Percentiles rank a stretch among this genome's conserved stretches.
phyloP scores from a whole-genome alignment of 148 eudicot genomes.

The Pharnaceum exiguum region DNA sequence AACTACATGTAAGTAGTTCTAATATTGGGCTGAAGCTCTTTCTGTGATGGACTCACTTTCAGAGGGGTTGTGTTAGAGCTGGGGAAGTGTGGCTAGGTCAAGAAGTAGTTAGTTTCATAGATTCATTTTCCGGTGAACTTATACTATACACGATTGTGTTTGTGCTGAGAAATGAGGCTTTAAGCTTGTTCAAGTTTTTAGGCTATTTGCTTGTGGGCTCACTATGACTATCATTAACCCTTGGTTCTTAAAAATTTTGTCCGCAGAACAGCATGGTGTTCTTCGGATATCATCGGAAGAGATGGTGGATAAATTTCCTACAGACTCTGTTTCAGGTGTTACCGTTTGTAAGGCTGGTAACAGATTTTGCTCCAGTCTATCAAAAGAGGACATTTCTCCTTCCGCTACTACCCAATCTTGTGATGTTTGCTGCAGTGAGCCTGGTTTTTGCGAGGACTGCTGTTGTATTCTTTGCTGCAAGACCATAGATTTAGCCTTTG shows the following conservation, averaged over 20 bases:
- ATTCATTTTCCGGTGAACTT: too few species aligned
- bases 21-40: too few species aligned
- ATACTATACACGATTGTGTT: too few species aligned
- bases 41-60: too few species aligned
- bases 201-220: not conserved
- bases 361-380: slow-evolving; percentile 54
- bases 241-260: not conserved
- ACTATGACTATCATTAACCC: not conserved
- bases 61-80: too few species aligned
- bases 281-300: slow-evolving; percentile 32
- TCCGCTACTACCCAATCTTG: slow-evolving; percentile 45
- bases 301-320: slow-evolving; percentile 25
- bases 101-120: too few species aligned
- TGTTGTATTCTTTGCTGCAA: slow-evolving; percentile 80
- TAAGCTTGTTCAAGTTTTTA: too few species aligned
- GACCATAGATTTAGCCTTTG: slow-evolving; percentile 34
- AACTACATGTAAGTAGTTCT: too few species aligned
- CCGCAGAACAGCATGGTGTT: slow-evolving; percentile 26
- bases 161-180: too few species aligned
- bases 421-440: slow-evolving; percentile 76
- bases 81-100: too few species aligned
- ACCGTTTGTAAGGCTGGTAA: slow-evolving; percentile 74
- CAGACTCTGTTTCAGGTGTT: slow-evolving; percentile 30
- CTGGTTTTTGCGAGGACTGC: slow-evolving; percentile 74
- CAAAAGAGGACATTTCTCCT: slow-evolving; percentile 29